Base-by-base conservation (phyloP, 1,139 yeast genomes). In the Suhomyces terraborum region DNA sequence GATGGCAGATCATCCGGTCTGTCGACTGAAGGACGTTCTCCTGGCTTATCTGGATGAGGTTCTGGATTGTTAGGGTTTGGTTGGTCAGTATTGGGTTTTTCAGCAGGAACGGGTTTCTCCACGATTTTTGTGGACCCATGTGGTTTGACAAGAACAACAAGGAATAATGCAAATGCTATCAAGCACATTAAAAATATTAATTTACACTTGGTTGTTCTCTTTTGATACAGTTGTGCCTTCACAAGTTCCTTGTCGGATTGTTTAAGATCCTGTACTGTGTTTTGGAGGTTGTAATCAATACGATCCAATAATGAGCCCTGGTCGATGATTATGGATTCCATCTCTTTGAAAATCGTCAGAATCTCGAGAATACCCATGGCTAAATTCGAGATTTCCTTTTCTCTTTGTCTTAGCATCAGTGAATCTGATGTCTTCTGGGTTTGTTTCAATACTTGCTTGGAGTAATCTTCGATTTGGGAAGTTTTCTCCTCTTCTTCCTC, bases 281-380 rank as follows among this genome's bases (percentile, higher is more conserved):
- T 82, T 47, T 85, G 86, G 45, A 94, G 68, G 58, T 94, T 93
- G 62, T 91, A 91, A 63, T 89, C 98, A 42, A 93, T 91, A 50
- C 98, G 70, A 62, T 93, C 98, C 45, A 93, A 73, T 34, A 93
- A 74, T 0, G 97, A 88, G 2, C 98, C 98, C 63, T 93, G 98
- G 57, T 94, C 98, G 44, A 93, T 87, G 36, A 93, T 89, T 74
- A 94, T 74, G 23, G 82, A 79, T 55, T 94, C 98, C 78, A 93
- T 79, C 57, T 94, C 98, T 59, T 87, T 85, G 67, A 93, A 93
- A 40, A 94, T 93, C 2, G 94, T 88, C 32, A 94, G 86, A 2
- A 93, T 86, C 61, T 93, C 99, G 24, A 93, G 69, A 32, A 93
- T 95, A 33, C 97, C 96, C 73, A 88, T 88, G 3, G 98, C 98